Evolutionary conservation across 768 basidiomycete genomes (phyloP), one percentile per base, ranked within the genome.

Genomic region (Russula ochroleuca): DNA sequence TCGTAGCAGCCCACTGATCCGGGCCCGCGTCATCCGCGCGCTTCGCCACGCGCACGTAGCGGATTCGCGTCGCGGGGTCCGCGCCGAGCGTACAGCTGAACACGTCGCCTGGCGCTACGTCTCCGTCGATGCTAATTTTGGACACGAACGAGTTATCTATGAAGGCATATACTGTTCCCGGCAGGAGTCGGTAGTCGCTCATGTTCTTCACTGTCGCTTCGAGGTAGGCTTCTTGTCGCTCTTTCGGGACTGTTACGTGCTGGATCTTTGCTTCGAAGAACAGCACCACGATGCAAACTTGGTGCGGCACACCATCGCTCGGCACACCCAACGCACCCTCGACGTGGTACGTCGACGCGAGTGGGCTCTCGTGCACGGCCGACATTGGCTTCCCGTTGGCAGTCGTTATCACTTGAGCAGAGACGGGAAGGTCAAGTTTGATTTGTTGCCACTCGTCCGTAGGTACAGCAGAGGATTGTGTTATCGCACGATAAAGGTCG

Each of bases 81-180:
- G 73, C 65, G 25, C 85, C 84, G 15, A 87, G 78, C 3, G 81
- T 80, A 71, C 82, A 85, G 37, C 72, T 70, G 74, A 87, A 86
- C 41, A 73, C 78, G 54, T 84, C 84, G 9, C 77, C 76, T 0
- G 76, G 76, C 57, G 75, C 76, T 59, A 85, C 78, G 57, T 83
- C 79, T 79, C 21, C 80, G 13, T 66, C 67, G 55, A 85, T 80
- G 2, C 70, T 72, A 0, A 83, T 82, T 70, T 78, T 80, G n/a
- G 84, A 80, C 5, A 85, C 83, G 69, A 79, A 84, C 55, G 77
- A 76, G 61, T 83, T 82, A 67, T 86, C 80, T 61, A 85, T 69
- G 68, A 85, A 83, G 31, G 86, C 80, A 61, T 73, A 79, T 43
- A 84, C 80, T 0, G 77, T 74, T 0, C 85, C 85, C 9, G 81